phyloP scores from a whole-genome alignment of 2,329 filamentous ascomycete genomes.

The Paecilomyces sp. region DNA sequence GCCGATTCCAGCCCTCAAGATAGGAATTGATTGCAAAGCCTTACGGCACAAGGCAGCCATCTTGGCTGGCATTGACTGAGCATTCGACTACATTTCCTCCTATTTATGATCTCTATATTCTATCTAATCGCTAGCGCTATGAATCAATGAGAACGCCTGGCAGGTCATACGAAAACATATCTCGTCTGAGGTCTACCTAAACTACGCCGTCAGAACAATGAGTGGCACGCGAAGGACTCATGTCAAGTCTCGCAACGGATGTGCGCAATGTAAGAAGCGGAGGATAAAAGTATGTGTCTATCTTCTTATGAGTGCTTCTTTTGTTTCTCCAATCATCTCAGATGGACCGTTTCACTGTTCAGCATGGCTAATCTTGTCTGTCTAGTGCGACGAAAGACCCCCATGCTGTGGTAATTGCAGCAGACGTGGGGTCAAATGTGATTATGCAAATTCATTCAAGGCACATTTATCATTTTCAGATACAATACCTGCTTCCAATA shows the following conservation, averaged over 20 bases:
- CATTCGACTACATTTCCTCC: neutral
- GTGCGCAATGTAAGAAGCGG: slow-evolving; percentile 5
- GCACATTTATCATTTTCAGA: neutral
- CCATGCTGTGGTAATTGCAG: slow-evolving; percentile 5
- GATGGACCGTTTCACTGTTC: neutral
- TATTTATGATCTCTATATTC: neutral
- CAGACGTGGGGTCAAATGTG: slow-evolving; percentile 4
- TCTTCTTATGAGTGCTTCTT: neutral
- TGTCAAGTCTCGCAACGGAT: slow-evolving; percentile 5
- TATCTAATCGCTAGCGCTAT: neutral
- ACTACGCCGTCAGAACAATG: neutral
- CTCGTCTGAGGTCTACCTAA: neutral
- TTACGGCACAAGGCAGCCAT: neutral
- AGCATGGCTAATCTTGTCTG: neutral
- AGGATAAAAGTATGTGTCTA: slow-evolving; percentile 3
- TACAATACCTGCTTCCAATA: slow-evolving; percentile 2
- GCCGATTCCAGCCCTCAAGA: neutral
- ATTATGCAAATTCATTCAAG: slow-evolving; percentile 4
- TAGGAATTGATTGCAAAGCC: neutral
- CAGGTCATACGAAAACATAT: neutral
- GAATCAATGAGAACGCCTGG: neutral
- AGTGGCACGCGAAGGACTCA: slow-evolving; percentile 4
- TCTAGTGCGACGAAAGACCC: slow-evolving; percentile 5
- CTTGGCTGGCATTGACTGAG: neutral
- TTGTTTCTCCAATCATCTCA: neutral